Percentiles rank a stretch among this genome's conserved stretches.
These are phyloP conservation scores for Lactifluus piperatus DNA, from an alignment of 768 basidiomycete genomes.

Conservation along the genomic window DNA sequence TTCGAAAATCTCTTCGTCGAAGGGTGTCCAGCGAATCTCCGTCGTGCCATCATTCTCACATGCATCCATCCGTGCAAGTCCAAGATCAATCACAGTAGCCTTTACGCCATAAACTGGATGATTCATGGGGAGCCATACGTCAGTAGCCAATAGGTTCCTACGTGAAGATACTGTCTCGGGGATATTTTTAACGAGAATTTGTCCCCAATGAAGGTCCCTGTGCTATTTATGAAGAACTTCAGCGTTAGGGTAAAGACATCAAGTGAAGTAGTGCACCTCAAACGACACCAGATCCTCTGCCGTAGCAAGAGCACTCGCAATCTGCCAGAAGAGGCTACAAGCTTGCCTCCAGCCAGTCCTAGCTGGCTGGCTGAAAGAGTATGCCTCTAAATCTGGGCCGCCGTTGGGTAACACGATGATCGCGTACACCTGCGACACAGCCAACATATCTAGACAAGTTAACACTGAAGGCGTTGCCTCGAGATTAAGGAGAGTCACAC, in stretches of 20 bases:
- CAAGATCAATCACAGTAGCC: constrained; percentile 89
- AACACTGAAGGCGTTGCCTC: background rate
- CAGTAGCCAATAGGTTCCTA: constrained; percentile 18
- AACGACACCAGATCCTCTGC: constrained; percentile 80
- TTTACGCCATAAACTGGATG: constrained; percentile 54
- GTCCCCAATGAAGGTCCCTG: constrained; percentile 98
- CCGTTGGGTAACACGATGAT: constrained; percentile 88
- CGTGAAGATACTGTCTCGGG: constrained; percentile 24
- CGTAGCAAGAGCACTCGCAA: constrained; percentile 61
- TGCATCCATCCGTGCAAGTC: constrained; percentile 77
- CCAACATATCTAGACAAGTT: constrained; percentile 53
- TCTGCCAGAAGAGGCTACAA: constrained; percentile 86
- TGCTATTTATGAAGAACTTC: constrained; percentile 45
- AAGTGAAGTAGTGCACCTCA: constrained; percentile 50
- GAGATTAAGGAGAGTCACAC: constrained; percentile 32
- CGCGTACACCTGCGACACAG: constrained; percentile 71
- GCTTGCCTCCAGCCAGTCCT: constrained; percentile 80
- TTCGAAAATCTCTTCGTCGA: constrained; percentile 87
- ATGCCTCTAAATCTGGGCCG: constrained; percentile 85
- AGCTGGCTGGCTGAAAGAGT: constrained; percentile 47
- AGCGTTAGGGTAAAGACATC: background rate
- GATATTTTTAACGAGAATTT: constrained; percentile 71
- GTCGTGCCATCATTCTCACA: constrained; percentile 37
- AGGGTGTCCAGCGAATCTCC: constrained; percentile 60
- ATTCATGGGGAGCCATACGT: constrained; percentile 47